These are phyloP conservation scores for Podaxis sp. DNA, from an alignment of 768 basidiomycete genomes.

Conservation along the genomic window DNA sequence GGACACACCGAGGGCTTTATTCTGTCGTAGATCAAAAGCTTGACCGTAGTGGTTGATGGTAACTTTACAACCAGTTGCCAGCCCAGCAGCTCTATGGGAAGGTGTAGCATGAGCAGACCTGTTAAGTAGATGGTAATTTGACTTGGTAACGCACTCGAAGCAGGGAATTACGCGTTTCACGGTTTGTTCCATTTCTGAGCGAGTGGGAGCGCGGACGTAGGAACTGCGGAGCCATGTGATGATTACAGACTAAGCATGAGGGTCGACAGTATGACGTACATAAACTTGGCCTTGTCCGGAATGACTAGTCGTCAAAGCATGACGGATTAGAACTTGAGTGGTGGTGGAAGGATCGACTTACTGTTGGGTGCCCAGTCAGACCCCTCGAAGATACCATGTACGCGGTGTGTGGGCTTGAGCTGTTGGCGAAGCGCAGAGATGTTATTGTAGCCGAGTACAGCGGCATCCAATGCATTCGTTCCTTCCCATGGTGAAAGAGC, in stretches of 20 bases:
- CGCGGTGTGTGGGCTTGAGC: conserved; percentile 70
- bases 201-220: conserved; percentile 71
- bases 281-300: conserved; percentile 76
- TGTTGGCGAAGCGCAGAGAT: conserved; percentile 84
- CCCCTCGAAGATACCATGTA: conserved; percentile 80
- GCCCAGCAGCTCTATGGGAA: conserved; percentile 55
- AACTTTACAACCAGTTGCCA: conserved; percentile 64
- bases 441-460: conserved; percentile 81
- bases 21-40: conserved; percentile 64
- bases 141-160: conserved; percentile 54
- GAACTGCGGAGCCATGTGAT: conserved; percentile 39
- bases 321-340: not conserved
- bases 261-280: conserved; percentile 38
- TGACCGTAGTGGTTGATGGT: conserved; percentile 37
- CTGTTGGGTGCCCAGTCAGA: conserved; percentile 75
- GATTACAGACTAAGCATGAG: not conserved
- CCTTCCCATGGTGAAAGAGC: conserved; percentile 85
- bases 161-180: conserved; percentile 65
- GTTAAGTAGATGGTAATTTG: not conserved
- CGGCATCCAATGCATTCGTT: conserved; percentile 80
- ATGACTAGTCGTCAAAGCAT: conserved; percentile 51
- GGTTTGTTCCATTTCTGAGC: conserved; percentile 57
- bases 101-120: not conserved
- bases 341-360: conserved; percentile 29
- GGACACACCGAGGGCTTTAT: conserved; percentile 54